These are phyloP conservation scores for Solanum rostratum DNA, from an alignment of 257 asterid species.

Conservation along the genomic window DNA sequence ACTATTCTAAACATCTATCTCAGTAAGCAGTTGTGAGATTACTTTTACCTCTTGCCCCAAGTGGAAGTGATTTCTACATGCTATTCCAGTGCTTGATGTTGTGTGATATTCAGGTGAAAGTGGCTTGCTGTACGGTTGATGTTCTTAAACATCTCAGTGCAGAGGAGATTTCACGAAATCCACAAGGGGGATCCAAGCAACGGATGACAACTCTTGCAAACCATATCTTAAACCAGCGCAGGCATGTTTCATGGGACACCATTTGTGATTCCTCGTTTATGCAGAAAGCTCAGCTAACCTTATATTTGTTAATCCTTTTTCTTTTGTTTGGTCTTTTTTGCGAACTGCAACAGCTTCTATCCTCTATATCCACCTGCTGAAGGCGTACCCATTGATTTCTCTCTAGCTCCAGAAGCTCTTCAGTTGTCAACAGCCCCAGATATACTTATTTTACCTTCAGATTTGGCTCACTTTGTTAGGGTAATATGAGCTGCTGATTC, in stretches of 20 bases:
- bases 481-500: slow-evolving; percentile 16
- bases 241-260: slow-evolving; percentile 30
- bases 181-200: slow-evolving; percentile 77
- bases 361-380: slow-evolving; percentile 96
- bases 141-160: slow-evolving; percentile 90
- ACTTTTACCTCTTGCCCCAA: background rate
- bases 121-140: slow-evolving; percentile 84
- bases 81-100: background rate
- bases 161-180: slow-evolving; percentile 83
- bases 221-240: slow-evolving; percentile 67
- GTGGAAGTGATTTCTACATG: background rate
- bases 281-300: background rate
- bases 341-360: slow-evolving; percentile 65
- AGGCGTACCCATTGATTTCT: slow-evolving; percentile 70
- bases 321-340: background rate
- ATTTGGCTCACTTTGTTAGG: slow-evolving; percentile 80
- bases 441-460: slow-evolving; percentile 83
- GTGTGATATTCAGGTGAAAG: slow-evolving; percentile 46
- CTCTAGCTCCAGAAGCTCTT: slow-evolving; percentile 72
- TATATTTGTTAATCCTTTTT: background rate
- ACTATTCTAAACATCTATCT: background rate
- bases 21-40: background rate
- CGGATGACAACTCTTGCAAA: slow-evolving; percentile 78
- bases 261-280: background rate
- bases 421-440: slow-evolving; percentile 62